Evolutionary conservation across 495 filamentous ascomycete genomes (phyloP), one percentile per base, ranked within the genome.

Genomic region (Penicillium ochrochloron): DNA sequence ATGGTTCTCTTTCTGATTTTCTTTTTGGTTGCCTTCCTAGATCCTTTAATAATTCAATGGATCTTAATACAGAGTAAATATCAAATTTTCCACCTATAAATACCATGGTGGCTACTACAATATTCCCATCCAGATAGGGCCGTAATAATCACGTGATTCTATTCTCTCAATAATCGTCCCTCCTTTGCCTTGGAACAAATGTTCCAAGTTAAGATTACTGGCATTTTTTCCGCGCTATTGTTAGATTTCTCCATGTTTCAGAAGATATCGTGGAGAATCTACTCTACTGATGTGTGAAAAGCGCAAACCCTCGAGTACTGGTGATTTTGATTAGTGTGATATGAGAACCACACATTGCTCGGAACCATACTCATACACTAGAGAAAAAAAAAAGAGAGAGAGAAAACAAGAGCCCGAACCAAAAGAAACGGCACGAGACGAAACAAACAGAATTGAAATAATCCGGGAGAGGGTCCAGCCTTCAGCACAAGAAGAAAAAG

Each of bases 401-500:
- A n/a, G n/a, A n/a, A n/a, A n/a, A n/a, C n/a, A 25, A 23, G 10
- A 21, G 10, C 17, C 8, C 5, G 17, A 21, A 21, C 8, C 15
- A 9, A 44, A 19, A 11, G 19, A 44, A 21, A 15, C 25, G 4
- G 25, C 25, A 27, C 25, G 8, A 8, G 9, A 44, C 7, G 7
- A 21, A 5, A 44, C 2, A 25, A 53, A 12, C 5, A 50, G 23
- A n/a, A 53, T 31, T 11, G 29, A 54, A 19, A 10, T 2, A 10
- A 48, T 7, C 15, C 11, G 21, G 19, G 44, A 48, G 44, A 25
- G 44, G 1, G 10, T 48, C 44, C 44, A 48, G 44, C 44, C 21
- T 48, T 9, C 44, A 54, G 51, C 51, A 5, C 51, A 54, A 54
- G 44, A 46, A 48, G 21, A 48, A 25, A 48, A 25, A 11, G 12